Conservation (phyloP, 768 basidiomycete species). For the Sistotremastrum suecicum region DNA sequence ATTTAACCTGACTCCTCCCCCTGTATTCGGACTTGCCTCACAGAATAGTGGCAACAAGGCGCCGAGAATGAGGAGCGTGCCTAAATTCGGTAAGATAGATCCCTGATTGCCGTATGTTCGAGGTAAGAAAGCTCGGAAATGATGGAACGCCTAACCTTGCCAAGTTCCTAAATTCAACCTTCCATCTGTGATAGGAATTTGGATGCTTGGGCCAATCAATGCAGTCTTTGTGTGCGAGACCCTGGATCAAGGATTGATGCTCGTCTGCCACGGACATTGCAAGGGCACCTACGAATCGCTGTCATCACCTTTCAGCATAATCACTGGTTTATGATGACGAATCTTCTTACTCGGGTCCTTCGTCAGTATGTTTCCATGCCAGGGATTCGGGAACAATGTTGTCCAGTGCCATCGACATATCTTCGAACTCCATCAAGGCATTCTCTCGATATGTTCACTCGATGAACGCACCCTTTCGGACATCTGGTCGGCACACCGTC, state of each 20-base stretch:
- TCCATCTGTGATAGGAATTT: slow-evolving; percentile 72
- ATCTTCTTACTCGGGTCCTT: slow-evolving; percentile 71
- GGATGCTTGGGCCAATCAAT: slow-evolving; percentile 69
- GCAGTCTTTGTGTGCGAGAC: slow-evolving; percentile 88
- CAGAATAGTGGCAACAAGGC: slow-evolving; percentile 73
- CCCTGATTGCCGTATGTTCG: slow-evolving; percentile 23
- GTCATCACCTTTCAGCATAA: slow-evolving; percentile 3
- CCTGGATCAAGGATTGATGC: slow-evolving; percentile 19
- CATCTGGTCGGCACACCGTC: slow-evolving; percentile 5
- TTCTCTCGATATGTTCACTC: not conserved
- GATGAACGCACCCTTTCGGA: slow-evolving; percentile 10
- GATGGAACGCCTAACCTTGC: slow-evolving; percentile 48
- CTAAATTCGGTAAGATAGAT: slow-evolving; percentile 86
- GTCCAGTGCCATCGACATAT: slow-evolving; percentile 94
- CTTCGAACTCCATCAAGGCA: slow-evolving; percentile 20
- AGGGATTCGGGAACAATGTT: slow-evolving; percentile 73
- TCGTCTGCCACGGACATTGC: not conserved
- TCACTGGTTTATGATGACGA: slow-evolving; percentile 1
- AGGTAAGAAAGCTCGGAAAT: not conserved
- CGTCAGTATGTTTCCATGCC: slow-evolving; percentile 77
- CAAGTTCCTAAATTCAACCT: slow-evolving; percentile 77
- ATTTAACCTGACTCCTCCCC: too few relatives aligned
- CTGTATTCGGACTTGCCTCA: slow-evolving; percentile 19
- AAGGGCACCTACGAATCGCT: slow-evolving; percentile 58
- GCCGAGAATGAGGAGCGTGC: slow-evolving; percentile 46